Percentiles rank a stretch among this genome's conserved stretches.
These are phyloP conservation scores for Gypsophila paniculata DNA, from an alignment of 179 eudicot species.

Conservation along the genomic window DNA sequence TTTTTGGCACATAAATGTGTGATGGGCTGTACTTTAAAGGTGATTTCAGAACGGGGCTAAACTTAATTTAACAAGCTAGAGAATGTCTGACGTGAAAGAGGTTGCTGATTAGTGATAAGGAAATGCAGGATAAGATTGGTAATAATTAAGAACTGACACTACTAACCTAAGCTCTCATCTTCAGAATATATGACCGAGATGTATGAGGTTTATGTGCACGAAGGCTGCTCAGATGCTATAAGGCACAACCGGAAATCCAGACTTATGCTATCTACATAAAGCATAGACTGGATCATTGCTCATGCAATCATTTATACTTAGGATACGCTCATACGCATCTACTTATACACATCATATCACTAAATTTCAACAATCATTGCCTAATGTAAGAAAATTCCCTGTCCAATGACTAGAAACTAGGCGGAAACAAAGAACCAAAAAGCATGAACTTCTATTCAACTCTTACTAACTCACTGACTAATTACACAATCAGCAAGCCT, in stretches of 20 bases:
- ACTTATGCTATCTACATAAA: background rate
- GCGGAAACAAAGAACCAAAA: background rate
- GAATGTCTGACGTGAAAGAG: background rate
- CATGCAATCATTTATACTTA: background rate
- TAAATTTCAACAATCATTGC: slow-evolving; percentile 1
- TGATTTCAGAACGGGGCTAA: background rate
- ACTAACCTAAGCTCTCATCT: background rate
- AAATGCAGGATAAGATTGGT: background rate
- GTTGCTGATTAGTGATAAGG: background rate
- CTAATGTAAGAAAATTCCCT: background rate
- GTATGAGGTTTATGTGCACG: background rate
- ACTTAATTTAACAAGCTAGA: background rate
- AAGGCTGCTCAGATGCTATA: background rate
- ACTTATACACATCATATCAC: background rate
- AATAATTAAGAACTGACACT: background rate
- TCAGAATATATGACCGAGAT: background rate
- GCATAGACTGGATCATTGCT: background rate
- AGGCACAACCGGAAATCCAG: background rate
- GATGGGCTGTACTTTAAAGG: background rate
- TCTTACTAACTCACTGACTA: slow-evolving; percentile 7
- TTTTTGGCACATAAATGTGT: background rate
- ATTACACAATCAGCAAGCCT: slow-evolving; percentile 9
- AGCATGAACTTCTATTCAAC: slow-evolving; percentile 1
- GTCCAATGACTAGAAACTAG: background rate
- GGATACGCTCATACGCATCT: background rate